Base-by-base conservation (phyloP, 352 stramenopile genomes). In the Globisporangium spinosum region DNA sequence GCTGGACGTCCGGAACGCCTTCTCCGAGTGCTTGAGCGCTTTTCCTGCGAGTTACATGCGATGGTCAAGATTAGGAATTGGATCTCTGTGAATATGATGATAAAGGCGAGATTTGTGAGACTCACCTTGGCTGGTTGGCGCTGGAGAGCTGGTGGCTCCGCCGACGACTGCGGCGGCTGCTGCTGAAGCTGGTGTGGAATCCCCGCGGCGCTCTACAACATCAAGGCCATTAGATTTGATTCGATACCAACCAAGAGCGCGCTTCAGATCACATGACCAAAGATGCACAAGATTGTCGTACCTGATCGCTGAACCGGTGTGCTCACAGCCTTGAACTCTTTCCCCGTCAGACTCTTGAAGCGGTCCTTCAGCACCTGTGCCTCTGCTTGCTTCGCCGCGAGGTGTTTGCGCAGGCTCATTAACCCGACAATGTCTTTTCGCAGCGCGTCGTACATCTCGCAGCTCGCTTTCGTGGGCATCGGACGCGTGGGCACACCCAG, bases 401-500 rank as follows among this genome's bases (percentile, higher is more conserved):
- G 62, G 40, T 89, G 74, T 53, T 92, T 90, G 15, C 75, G 73
- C 29, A 92, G 65, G 45, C 78, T 82, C 49, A 92, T 62, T 27
- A 92, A 70, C 10, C 78, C 77, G 23, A 92, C 73, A 12, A 76
- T 69, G 47, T 90, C 81, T 29, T 92, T 79, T 7, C 83, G 77
- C 23, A 92, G 60, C 8, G 68, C 72, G 64, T 92, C 83, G 58
- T 79, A 90, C 62, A 80, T 77, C 62, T 89, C 82, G 55, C 79
- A 90, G 25, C 83, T 78, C 22, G 70, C 70, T 54, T 89, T 87
- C 43, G 83, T 92, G 53, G 82, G 83, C 80, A 92, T 90, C n/a
- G 83, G 82, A 10, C 83, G 81, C 5, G 75, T 60, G n/a, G 83
- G 82, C 0, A 90, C 73, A 43, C 82, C 76, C 66, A 92, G 76